Evolutionary conservation across 768 basidiomycete species (phyloP), one percentile per base, ranked within the genome.

Genomic region (Lactarius sanguifluus): DNA sequence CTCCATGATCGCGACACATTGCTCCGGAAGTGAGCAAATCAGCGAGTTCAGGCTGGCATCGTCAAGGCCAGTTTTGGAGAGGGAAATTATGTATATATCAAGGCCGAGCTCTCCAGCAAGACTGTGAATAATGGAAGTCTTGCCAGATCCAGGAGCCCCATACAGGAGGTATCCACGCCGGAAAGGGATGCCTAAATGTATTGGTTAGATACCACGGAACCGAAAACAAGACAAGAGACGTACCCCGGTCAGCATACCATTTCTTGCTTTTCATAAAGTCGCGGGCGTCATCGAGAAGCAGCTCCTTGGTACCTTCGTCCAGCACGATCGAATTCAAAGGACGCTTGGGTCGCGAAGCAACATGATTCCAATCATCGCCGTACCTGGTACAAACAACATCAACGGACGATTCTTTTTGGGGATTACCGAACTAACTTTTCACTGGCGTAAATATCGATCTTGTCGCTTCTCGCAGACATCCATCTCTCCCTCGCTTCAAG

Each of bases 1-100:
- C 74, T 93, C 91, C 85, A 94, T 91, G 41, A 94, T 79, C 5
- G 87, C 85, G 63, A 93, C 88, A 71, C 87, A 91, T 69, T 81
- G 80, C 64, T 85, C 81, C n/a, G 91, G 91, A 2, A 92, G 80
- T 2, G 80, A 78, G 9, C 82, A 79, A 65, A 91, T 84, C 50
- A 91, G 78, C 45, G 84, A 79, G 61, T 79, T 81, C 30, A 91
- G 81, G 9, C 76, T 73, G 1, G 79, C 77, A 73, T 92, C 91
- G 71, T 91, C 89, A 54, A 92, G 74, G 10, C 85, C 85, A 16
- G 76, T 69, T 23, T 84, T 82, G 4, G 88, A 86, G 8, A 92
- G 82, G 1, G 88, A 86, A 52, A 93, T 75, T 57, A 91, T 83
- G 75, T 90, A 92, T 32, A 93, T 83, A 70, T 90, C 82, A 45